Evolutionary conservation across 345 rosid genomes (phyloP), one percentile per base, ranked within the genome.

Genomic region (Psidium guajava): DNA sequence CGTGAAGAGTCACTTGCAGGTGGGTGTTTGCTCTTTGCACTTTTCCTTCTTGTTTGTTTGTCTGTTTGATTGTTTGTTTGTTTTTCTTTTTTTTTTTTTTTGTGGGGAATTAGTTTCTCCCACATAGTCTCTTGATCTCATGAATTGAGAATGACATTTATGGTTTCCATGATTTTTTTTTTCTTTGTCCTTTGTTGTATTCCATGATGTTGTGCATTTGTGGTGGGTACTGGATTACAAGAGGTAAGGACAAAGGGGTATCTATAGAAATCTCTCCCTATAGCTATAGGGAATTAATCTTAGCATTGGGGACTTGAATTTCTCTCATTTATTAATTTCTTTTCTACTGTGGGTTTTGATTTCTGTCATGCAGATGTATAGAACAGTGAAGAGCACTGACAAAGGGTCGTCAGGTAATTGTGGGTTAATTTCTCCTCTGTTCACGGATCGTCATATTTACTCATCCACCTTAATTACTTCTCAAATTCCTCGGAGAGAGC

Each of bases 1-100:
- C 87, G 99, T 97, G 92, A 97, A 97, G 95, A 96, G 98, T 92
- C 99, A 97, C 88, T 95, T 97, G 91, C 99, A 97, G 99, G 99
- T 97, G 87, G 86, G 84, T 40, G 69, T 82, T 87, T 54, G 81
- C 88, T 58, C 59, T 54, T 27, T 81, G 25, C 80, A 87, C 52
- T 84, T 88, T 85, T 83, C 84, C 44, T 86, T 82, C 61, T 59
- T 74, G 55, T 86, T 88, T 87, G 83, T 82, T 83, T 88, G 51
- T 49, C 11, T 50, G 14, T 44, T 44, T 44, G 6, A 6, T 42
- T 36, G 36, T 42, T 42, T 42, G 44, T 42, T 44, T 42, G 3
- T 5, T 42, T 42, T 42, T 42, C 5, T 42, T 83, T 64, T 83
- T 89, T 87, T 83, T 86, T 64, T 54, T 47, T 61, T 54, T 85